Base-by-base conservation (phyloP, 163 green algal species). In the Prototheca cutis region DNA sequence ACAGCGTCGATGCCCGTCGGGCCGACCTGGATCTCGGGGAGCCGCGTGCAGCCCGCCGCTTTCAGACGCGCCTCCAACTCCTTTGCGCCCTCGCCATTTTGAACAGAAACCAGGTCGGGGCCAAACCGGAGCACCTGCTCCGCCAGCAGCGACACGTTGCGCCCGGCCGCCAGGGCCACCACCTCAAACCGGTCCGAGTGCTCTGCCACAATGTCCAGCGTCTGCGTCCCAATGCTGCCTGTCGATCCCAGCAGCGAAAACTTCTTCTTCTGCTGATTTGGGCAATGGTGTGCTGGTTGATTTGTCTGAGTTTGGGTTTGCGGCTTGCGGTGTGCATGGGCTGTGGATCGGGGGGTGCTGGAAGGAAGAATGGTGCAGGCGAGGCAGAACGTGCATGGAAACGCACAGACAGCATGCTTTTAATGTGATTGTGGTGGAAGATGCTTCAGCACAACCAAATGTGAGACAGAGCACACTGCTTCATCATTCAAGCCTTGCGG, bases 171-270 rank as follows among this genome's bases (percentile, higher is more conserved):
- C 49, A 96, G 61, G 24, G 86, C 86, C 23, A 91, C 83, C 13
- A 98, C 69, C 65, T 87, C 73, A 66, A 98, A 99, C 62, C 87
- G 80, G 34, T 98, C 90, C 17, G 85, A 80, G 75, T 94, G 75
- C 77, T 98, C 93, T 3, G 71, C 82, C 23, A 91, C 85, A 61
- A 99, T 98, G 75, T 98, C 91, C 58, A 99, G 74, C 4, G 93
- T 97, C 68, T 97, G 91, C 24, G 87, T 94, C 61, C 93, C 89
- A 61, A 97, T 95, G 47, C 78, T 91, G 23, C 71, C 71, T 10
- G 71, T 98, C 24, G 81, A 94, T 15, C 92, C 92, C 39, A 99
- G 67, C 36, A 99, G 67, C 6, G 86, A 94, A 65, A 99, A 78
- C 55, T 74, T 75, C 68, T 80, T 54, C 51, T 32, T 17, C 24